Evolutionary conservation across 2,329 filamentous ascomycete genomes (phyloP).

Genomic region (Trichophyton equinum): DNA sequence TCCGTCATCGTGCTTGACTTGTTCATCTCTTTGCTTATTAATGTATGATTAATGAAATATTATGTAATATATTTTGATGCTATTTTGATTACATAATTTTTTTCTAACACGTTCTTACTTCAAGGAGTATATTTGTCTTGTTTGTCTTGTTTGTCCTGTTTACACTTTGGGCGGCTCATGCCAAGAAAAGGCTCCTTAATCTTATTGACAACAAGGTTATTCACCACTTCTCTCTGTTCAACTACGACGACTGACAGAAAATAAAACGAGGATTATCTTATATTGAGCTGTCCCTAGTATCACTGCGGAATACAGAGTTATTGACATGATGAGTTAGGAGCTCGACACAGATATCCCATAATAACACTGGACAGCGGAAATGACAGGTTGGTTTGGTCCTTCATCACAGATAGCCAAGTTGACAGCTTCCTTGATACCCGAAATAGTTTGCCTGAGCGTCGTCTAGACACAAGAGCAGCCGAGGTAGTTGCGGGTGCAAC

Average conservation of each 20-base stretch:
- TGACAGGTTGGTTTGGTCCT: neutral
- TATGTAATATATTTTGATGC: too few relatives aligned
- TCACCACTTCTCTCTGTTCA: neutral
- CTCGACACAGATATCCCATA: neutral
- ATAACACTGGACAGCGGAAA: neutral
- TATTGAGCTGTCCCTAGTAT: neutral
- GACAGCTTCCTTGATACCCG: neutral
- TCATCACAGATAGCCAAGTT: neutral
- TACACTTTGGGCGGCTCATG: too few relatives aligned
- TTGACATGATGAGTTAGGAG: neutral
- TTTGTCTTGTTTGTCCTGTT: too few relatives aligned
- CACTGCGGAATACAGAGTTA: neutral
- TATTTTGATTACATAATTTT: too few relatives aligned
- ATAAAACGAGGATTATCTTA: neutral
- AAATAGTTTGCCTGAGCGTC: neutral
- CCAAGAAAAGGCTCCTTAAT: too few relatives aligned
- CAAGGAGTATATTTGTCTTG: too few relatives aligned
- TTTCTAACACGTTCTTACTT: too few relatives aligned
- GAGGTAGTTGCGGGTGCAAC: constrained; percentile 10
- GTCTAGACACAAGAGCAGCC: constrained; percentile 8
- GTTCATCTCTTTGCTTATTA: too few relatives aligned
- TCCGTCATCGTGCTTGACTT: too few relatives aligned
- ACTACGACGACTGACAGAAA: neutral
- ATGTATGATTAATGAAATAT: too few relatives aligned
- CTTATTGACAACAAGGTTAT: too few relatives aligned